Evolutionary conservation across 2,329 filamentous ascomycete genomes (phyloP), one percentile per base, ranked within the genome.

Genomic region (Penicillium sp.): DNA sequence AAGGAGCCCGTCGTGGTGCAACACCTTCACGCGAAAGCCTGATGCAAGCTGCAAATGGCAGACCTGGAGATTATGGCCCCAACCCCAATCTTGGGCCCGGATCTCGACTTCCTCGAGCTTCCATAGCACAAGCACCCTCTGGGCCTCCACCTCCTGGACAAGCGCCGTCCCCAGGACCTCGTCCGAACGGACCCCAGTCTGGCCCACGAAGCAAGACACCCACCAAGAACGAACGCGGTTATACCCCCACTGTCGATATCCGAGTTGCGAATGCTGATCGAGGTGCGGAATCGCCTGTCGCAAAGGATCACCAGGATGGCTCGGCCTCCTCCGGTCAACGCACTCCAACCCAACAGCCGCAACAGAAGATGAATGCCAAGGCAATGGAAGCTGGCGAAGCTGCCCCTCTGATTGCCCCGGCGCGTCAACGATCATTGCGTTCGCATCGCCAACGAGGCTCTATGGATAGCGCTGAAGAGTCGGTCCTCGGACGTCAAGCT

Each of bases 391-490:
- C 76, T 48, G 73, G 76, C 19, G 75, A 78, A 64, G 75, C 76
- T 37, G 72, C 76, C 40, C 75, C 77, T 14, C 60, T 79, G 21
- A 73, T 78, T 19, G 73, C 72, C 5, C 77, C 77, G 3, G 68
- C 74, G 21, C 69, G 77, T 44, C 77, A 82, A 73, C 73, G 79
- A 26, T 77, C 80, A n/a, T 75, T 83, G 23, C 81, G 84, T 39
- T 83, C 84, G 59, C 79, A 80, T 39, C 81, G 85, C 16, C 79
- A 82, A 31, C 87, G 88, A 67, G 81, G 82, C 24, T 89, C 89
- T 0, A 77, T 90, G 11, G 90, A 94, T 60, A 89, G 84, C 64
- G 83, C 81, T 2, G 82, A 82, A 23, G 88, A 91, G 59, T 78
- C 81, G 3, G 71, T 75, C 1, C 69, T 84, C 10, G 72, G 74